Percentiles rank a stretch among this genome's conserved stretches.
These are phyloP conservation scores for Cladophialophora bantiana DNA, from an alignment of 2,329 filamentous ascomycete species.

Conservation along the genomic window DNA sequence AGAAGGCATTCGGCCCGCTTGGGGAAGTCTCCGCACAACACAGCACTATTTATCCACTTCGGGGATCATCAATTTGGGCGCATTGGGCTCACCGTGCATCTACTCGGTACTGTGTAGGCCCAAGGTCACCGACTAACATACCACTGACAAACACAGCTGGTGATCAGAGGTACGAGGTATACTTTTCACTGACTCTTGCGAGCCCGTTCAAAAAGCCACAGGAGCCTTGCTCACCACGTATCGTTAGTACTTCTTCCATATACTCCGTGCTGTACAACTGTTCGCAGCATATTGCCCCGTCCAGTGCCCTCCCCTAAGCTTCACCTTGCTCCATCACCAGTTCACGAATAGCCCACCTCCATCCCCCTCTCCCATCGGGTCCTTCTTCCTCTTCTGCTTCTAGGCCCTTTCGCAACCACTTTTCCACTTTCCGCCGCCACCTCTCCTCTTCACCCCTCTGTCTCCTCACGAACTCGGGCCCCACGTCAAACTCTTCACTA, in stretches of 20 bases:
- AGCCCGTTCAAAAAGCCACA: background rate
- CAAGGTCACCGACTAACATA: background rate
- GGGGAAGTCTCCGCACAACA: background rate
- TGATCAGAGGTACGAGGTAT: conserved; percentile 4
- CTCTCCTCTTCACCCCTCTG: conserved; percentile 91
- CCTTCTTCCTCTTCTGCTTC: conserved; percentile 56
- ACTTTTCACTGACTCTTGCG: background rate
- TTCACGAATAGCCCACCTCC: conserved; percentile 69
- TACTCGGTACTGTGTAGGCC: too few species aligned
- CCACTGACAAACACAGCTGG: background rate
- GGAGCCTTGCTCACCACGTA: background rate
- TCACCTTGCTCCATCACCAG: conserved; percentile 33
- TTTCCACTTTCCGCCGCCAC: conserved; percentile 86
- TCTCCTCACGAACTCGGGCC: conserved; percentile 87
- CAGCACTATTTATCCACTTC: background rate
- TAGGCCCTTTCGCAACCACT: conserved; percentile 69
- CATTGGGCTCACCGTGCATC: background rate
- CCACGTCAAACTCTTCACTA: conserved; percentile 96
- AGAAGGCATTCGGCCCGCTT: background rate
- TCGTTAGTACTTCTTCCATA: conserved; percentile 2
- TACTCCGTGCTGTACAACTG: background rate
- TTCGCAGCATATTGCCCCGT: too few species aligned
- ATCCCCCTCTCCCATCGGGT: conserved; percentile 61
- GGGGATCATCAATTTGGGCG: background rate
- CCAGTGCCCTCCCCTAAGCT: background rate